These are phyloP conservation scores for Clitopilus passeckerianus DNA, from an alignment of 768 basidiomycete genomes.

Conservation along the genomic window DNA sequence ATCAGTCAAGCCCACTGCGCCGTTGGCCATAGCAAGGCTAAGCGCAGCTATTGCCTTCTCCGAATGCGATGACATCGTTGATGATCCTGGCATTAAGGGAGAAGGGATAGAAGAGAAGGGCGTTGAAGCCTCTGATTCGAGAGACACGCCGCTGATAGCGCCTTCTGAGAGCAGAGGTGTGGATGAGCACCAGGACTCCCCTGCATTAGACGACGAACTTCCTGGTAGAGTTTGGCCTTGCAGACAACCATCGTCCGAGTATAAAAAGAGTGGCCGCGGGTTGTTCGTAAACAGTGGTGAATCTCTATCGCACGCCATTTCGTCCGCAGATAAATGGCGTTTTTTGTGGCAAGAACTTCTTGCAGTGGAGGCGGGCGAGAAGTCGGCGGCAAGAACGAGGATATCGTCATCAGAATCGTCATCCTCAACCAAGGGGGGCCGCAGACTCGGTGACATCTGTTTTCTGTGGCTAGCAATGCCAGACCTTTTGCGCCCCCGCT, in stretches of 20 bases:
- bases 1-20: constrained; percentile 55
- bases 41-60: constrained; percentile 61
- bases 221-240: neutral
- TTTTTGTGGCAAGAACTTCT: constrained; percentile 22
- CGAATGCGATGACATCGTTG: constrained; percentile 15
- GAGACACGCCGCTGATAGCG: neutral
- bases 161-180: no score
- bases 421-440: constrained; percentile 18
- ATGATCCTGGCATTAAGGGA: neutral
- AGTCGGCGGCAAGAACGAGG: constrained; percentile 46
- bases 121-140: constrained; percentile 13
- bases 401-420: constrained; percentile 53
- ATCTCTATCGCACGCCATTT: neutral
- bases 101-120: constrained; percentile 23
- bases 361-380: constrained; percentile 14
- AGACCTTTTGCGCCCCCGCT: constrained; percentile 37
- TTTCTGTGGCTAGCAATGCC: constrained; percentile 15
- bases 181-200: neutral
- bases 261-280: neutral
- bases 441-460: constrained; percentile 14
- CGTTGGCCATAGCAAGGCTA: constrained; percentile 56
- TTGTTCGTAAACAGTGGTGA: neutral
- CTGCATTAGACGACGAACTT: neutral
- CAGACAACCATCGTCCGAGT: neutral
- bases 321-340: constrained; percentile 39